These are phyloP conservation scores for Pseudogymnoascus pannorum DNA, from an alignment of 2,329 filamentous ascomycete genomes.

Conservation along the genomic window DNA sequence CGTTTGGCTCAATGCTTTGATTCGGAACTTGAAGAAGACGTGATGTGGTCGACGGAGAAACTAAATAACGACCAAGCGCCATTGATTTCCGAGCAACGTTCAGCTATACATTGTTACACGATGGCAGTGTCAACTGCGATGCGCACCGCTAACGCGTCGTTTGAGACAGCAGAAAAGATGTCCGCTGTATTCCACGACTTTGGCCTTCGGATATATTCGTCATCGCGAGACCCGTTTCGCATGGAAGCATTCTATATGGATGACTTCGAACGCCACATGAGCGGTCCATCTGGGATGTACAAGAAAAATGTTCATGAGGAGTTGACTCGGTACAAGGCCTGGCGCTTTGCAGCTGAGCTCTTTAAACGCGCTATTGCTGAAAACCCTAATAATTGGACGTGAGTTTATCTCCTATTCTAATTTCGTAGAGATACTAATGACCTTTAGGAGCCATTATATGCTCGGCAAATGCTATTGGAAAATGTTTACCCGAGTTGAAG, in stretches of 20 bases:
- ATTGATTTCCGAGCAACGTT: constrained; percentile 29
- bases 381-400: constrained; percentile 57
- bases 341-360: constrained; percentile 56
- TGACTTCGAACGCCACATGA: constrained; percentile 55
- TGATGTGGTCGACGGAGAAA: constrained; percentile 35
- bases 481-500: constrained; percentile 47
- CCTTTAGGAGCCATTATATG: constrained; percentile 54
- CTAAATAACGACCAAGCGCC: constrained; percentile 32
- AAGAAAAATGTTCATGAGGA: constrained; percentile 49
- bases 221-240: constrained; percentile 57
- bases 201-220: constrained; percentile 60
- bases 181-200: constrained; percentile 63
- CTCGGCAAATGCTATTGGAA: constrained; percentile 68
- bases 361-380: constrained; percentile 52
- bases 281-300: constrained; percentile 47
- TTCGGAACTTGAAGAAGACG: constrained; percentile 33
- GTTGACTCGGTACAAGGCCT: constrained; percentile 51
- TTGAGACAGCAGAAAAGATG: constrained; percentile 47
- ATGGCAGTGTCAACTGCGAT: constrained; percentile 60
- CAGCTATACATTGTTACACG: constrained; percentile 39
- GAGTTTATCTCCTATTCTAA: constrained; percentile 26
- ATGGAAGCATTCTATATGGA: constrained; percentile 60
- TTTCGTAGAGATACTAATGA: constrained; percentile 15
- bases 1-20: constrained; percentile 35
- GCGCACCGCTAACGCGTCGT: constrained; percentile 45